Percentiles rank a stretch among this genome's conserved stretches.
Conservation (phyloP, 140 eudicot species). For the Anethum foeniculum region DNA sequence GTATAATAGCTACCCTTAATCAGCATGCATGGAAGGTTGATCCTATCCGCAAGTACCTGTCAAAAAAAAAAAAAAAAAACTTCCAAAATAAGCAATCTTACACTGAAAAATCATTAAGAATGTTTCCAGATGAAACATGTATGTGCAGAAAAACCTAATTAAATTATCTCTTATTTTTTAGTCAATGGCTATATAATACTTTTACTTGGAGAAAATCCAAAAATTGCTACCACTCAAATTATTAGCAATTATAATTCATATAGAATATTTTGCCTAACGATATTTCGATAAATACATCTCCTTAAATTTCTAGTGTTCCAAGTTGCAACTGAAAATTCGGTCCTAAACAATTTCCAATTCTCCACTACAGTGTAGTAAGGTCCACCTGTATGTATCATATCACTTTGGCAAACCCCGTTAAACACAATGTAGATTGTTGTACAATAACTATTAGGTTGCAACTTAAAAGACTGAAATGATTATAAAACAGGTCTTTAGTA, state of each 20-base stretch:
- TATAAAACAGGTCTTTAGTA: neutral
- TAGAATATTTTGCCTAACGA: neutral
- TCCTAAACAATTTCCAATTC: neutral
- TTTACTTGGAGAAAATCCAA: neutral
- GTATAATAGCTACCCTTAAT: slow-evolving; percentile 97
- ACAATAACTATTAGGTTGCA: neutral
- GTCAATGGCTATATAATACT: neutral
- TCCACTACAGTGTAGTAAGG: neutral
- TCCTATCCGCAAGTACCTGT: slow-evolving; percentile 92
- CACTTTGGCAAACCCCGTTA: neutral
- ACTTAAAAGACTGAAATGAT: neutral
- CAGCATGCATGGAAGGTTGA: slow-evolving; percentile 89
- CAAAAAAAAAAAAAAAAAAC: slow-evolving; percentile 17
- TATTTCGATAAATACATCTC: neutral
- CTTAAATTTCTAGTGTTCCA: neutral
- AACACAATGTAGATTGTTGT: neutral
- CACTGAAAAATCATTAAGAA: neutral
- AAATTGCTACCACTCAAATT: neutral
- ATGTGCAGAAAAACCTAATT: neutral
- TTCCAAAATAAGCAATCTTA: neutral
- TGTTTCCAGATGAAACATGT: neutral
- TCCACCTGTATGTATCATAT: neutral
- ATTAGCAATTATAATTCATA: neutral
- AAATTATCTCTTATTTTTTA: neutral
- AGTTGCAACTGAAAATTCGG: neutral